Percentiles rank a stretch among this genome's conserved stretches.
Conservation (phyloP, 345 rosid species). For the Excoecaria cochinchinensis region DNA sequence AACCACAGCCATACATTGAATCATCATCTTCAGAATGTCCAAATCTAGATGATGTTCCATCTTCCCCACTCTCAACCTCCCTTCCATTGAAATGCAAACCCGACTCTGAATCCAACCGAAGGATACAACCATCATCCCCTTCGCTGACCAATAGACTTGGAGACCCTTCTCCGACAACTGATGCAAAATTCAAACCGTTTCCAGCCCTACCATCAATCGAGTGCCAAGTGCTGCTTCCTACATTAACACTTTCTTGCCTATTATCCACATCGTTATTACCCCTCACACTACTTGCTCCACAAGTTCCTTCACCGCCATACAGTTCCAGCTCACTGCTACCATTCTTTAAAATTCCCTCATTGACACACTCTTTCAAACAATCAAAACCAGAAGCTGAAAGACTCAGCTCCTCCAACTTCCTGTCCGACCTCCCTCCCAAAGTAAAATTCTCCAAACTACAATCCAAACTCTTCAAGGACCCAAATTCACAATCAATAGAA, state of each 20-base stretch:
- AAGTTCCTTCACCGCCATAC: conserved; percentile 1
- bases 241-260: conserved; percentile 21
- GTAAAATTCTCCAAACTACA: conserved; percentile 59
- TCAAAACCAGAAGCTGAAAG: conserved; percentile 29
- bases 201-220: conserved; percentile 8
- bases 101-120: conserved; percentile 27
- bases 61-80: conserved; percentile 36
- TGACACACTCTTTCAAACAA: conserved; percentile 20
- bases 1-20: conserved; percentile 51
- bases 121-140: conserved; percentile 17
- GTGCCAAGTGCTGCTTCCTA: conserved; percentile 17
- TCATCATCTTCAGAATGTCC: conserved; percentile 58
- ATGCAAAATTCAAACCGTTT: conserved; percentile 8
- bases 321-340: conserved; percentile 9
- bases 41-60: conserved; percentile 34
- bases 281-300: not conserved
- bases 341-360: conserved; percentile 6
- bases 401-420: conserved; percentile 24
- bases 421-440: conserved; percentile 46
- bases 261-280: not conserved
- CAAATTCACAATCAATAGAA: conserved; percentile 61
- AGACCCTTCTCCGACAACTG: conserved; percentile 23
- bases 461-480: conserved; percentile 51
- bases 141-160: conserved; percentile 18
- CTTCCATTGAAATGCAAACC: conserved; percentile 17